Percentiles rank a stretch among this genome's conserved stretches.
These are phyloP conservation scores for Irpex lacteus DNA, from an alignment of 1,284 basidiomycete genomes.

Conservation along the genomic window DNA sequence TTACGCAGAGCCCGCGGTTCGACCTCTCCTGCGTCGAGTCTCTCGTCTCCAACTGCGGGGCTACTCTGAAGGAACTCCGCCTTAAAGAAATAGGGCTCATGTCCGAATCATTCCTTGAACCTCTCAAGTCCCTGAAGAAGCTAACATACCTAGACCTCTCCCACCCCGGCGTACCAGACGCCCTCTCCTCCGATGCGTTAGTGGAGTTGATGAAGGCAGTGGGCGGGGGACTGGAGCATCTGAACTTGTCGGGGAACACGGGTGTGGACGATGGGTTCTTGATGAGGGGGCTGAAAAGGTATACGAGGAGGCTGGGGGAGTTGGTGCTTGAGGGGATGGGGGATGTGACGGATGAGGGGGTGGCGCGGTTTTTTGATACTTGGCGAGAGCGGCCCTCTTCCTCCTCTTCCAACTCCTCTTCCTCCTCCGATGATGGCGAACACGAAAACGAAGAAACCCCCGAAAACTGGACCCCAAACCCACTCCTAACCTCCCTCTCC, in stretches of 20 bases:
- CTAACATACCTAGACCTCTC: slow-evolving; percentile 52
- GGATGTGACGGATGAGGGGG: slow-evolving; percentile 67
- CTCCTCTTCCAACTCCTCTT: no score
- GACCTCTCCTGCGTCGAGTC: slow-evolving; percentile 67
- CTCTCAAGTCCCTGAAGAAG: no score
- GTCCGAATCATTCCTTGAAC: slow-evolving; percentile 26
- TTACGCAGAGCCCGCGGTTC: slow-evolving; percentile 89
- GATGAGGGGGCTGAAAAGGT: slow-evolving; percentile 33
- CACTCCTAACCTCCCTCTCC: slow-evolving; percentile 51
- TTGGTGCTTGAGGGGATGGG: slow-evolving; percentile 61
- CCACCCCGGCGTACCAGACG: slow-evolving; percentile 31
- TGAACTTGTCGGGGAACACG: slow-evolving; percentile 67
- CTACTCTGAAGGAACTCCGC: slow-evolving; percentile 72
- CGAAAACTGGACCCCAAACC: slow-evolving; percentile 25
- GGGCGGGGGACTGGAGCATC: slow-evolving; percentile 39
- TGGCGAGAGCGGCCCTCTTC: slow-evolving; percentile 16
- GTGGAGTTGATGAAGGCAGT: slow-evolving; percentile 45
- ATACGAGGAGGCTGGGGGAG: slow-evolving; percentile 49
- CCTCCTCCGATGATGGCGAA: no score
- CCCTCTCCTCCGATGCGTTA: slow-evolving; percentile 46
- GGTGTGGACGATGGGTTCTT: slow-evolving; percentile 59
- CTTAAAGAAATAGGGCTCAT: slow-evolving; percentile 81
- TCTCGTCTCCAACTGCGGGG: no score
- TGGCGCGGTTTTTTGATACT: slow-evolving; percentile 63
- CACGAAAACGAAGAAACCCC: no score